Evolutionary conservation across 768 basidiomycete genomes (phyloP).

Genomic region (Trametes punicea): DNA sequence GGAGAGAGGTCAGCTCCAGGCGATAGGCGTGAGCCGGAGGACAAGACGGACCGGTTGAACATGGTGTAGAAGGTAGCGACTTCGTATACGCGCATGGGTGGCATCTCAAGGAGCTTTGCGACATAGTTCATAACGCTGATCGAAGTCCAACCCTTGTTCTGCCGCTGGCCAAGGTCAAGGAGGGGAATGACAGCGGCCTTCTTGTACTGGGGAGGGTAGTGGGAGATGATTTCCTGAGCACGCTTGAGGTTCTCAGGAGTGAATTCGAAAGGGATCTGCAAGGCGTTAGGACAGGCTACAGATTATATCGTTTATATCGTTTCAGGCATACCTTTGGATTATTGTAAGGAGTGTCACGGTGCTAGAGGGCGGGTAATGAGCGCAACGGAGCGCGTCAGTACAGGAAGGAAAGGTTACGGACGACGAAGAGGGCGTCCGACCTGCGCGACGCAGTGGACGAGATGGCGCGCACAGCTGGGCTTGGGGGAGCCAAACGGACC

Average conservation of each 20-base stretch:
- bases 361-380: conserved; percentile 44
- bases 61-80: conserved; percentile 99
- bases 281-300: background rate
- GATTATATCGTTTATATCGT: background rate
- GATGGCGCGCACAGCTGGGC: conserved; percentile 24
- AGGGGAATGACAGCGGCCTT: conserved; percentile 98
- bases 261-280: conserved; percentile 89
- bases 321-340: conserved; percentile 78
- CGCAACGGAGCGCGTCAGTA: conserved; percentile 1
- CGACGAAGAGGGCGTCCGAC: conserved; percentile 88
- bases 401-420: conserved; percentile 63
- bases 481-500: conserved; percentile 10
- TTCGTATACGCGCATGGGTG: conserved; percentile 98
- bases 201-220: conserved; percentile 97
- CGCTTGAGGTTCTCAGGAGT: conserved; percentile 75
- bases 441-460: conserved; percentile 42
- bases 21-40: background rate
- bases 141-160: conserved; percentile 98
- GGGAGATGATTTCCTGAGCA: conserved; percentile 85
- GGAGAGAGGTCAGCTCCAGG: background rate
- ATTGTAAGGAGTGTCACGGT: conserved; percentile 93
- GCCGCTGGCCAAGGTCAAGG: conserved; percentile 92
- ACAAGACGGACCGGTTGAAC: conserved; percentile 83
- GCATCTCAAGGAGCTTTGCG: conserved; percentile 89
- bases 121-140: conserved; percentile 99